Percentiles rank a stretch among this genome's conserved stretches.
phyloP scores from a whole-genome alignment of 805 yeast genomes.

The Candida awuae region DNA sequence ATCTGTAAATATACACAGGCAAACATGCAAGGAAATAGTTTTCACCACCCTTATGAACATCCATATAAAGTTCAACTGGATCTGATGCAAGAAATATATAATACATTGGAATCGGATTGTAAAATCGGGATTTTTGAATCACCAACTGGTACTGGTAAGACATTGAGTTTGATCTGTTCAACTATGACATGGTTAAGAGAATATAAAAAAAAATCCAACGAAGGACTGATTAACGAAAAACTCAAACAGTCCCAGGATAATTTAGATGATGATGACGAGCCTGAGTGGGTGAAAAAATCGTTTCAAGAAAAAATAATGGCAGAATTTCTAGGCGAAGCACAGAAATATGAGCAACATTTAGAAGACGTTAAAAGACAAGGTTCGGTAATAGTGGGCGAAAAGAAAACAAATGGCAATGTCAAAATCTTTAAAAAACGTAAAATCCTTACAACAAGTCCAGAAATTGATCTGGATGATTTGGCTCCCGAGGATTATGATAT shows the following conservation, averaged over 20 bases:
- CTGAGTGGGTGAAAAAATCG: conserved; percentile 32
- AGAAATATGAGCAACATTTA: conserved; percentile 36
- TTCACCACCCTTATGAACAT: conserved; percentile 60
- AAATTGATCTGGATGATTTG: conserved; percentile 11
- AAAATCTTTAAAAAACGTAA: conserved; percentile 23
- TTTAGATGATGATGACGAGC: conserved; percentile 34
- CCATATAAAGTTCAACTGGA: conserved; percentile 76
- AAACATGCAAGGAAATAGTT: conserved; percentile 20
- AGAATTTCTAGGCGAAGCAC: conserved; percentile 23
- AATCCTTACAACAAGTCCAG: conserved; percentile 1
- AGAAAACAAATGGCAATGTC: conserved; percentile 20
- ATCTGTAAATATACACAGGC: too few species aligned
- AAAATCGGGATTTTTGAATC: conserved; percentile 82
- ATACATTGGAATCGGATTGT: conserved; percentile 41
- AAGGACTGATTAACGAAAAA: conserved; percentile 8
- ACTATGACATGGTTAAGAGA: conserved; percentile 67
- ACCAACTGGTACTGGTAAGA: conserved; percentile 95
- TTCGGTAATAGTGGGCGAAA: conserved; percentile 18
- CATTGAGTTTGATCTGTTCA: conserved; percentile 78
- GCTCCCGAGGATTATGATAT: conserved; percentile 26
- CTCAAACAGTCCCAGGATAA: conserved; percentile 17
- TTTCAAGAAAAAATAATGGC: conserved; percentile 29
- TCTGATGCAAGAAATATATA: conserved; percentile 70
- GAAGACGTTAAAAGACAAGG: conserved; percentile 28
- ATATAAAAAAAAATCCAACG: conserved; percentile 10